Evolutionary conservation across 163 green algal genomes (phyloP).

Genomic region (Chloromonas sp.): DNA sequence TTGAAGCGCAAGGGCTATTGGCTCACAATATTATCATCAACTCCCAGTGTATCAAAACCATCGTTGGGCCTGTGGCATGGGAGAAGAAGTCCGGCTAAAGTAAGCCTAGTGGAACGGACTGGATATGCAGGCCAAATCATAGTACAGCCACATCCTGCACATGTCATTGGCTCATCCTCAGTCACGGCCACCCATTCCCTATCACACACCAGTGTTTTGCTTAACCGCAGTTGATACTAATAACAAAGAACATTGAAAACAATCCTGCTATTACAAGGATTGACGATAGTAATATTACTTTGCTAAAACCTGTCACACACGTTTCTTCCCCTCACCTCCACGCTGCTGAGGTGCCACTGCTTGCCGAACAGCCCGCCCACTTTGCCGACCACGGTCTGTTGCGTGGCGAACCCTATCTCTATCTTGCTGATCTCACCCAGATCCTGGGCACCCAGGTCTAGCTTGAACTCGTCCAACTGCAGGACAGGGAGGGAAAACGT

Average conservation of each 20-base stretch:
- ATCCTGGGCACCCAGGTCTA: conserved; percentile 42
- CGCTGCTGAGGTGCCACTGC: conserved; percentile 23
- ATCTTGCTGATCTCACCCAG: conserved; percentile 42
- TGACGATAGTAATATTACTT: too few relatives aligned
- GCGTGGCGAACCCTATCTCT: conserved; percentile 45
- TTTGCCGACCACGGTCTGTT: conserved; percentile 33
- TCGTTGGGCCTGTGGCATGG: too few relatives aligned
- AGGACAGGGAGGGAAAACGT: background rate
- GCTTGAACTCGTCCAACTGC: conserved; percentile 54
- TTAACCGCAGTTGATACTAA: too few relatives aligned
- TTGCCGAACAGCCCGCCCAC: conserved; percentile 36
- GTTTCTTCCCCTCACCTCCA: conserved; percentile 12
- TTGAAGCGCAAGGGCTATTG: too few relatives aligned
- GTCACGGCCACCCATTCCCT: background rate
- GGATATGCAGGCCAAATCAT: too few relatives aligned
- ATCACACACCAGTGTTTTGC: background rate
- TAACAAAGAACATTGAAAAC: too few relatives aligned
- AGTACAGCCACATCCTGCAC: background rate
- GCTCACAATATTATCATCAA: too few relatives aligned
- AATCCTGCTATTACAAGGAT: background rate
- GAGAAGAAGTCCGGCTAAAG: too few relatives aligned
- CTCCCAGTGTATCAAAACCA: too few relatives aligned
- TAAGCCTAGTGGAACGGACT: too few relatives aligned
- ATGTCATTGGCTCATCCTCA: background rate
- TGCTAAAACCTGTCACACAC: too few relatives aligned